Percentiles rank a stretch among this genome's conserved stretches.
These are phyloP conservation scores for maize (Zea mays) DNA, from an alignment of 176 grass and related monocot species.

Conservation along the genomic window Zm-B73-REFERENCE-NAM-5.0 NC_050100.1:144649001-144649500, in stretches of 20 bases:
- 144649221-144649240: constrained; percentile 54
- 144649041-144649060: constrained; percentile 21
- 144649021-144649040: constrained; percentile 44
- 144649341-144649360: constrained; percentile 56
- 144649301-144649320: constrained; percentile 48
- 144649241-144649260: constrained; percentile 19
- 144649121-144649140: neutral
- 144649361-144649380: constrained; percentile 75
- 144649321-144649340: constrained; percentile 62
- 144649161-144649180: constrained; percentile 44
- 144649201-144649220: constrained; percentile 54
- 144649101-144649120: neutral
- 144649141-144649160: constrained; percentile 1
- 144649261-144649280: constrained; percentile 19
- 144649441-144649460: no score
- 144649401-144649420: no score
- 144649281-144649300: constrained; percentile 11
- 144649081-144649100: constrained; percentile 29
- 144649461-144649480: no score
- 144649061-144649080: constrained; percentile 31
- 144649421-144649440: no score
- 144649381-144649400: constrained; percentile 95
- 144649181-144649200: constrained; percentile 42
- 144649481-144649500: no score
- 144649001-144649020: constrained; percentile 45